A percentile compares a stretch with the other conserved stretches of the same genome.
phyloP scores from a whole-genome alignment of 2,329 filamentous ascomycete species.

The Helicocarpus griseus region DNA sequence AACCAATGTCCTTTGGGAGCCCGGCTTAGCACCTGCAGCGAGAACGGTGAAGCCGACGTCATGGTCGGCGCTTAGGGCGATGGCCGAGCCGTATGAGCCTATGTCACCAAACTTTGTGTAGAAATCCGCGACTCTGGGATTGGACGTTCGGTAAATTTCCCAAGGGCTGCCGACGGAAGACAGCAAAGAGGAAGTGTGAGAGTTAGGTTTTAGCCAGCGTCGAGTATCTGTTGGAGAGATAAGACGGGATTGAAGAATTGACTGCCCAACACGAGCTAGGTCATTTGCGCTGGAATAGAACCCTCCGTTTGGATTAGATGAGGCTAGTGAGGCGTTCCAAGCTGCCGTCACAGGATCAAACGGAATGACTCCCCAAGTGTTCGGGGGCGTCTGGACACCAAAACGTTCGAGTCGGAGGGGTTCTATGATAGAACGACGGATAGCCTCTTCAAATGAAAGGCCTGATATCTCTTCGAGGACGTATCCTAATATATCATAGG shows the following conservation, averaged over 20 bases:
- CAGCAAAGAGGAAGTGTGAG: slow-evolving; percentile 25
- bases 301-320: slow-evolving; percentile 18
- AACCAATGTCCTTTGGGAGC: slow-evolving; percentile 14
- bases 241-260: slow-evolving; percentile 30
- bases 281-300: slow-evolving; percentile 26
- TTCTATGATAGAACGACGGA: slow-evolving; percentile 23
- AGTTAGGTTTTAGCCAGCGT: slow-evolving; percentile 33
- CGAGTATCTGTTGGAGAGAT: slow-evolving; percentile 25
- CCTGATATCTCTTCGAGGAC: slow-evolving; percentile 27
- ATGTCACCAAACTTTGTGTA: slow-evolving; percentile 27
- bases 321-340: slow-evolving; percentile 25
- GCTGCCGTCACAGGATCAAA: slow-evolving; percentile 20
- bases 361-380: slow-evolving; percentile 28
- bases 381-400: slow-evolving; percentile 22
- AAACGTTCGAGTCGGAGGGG: slow-evolving; percentile 26
- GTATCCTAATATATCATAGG: slow-evolving; percentile 29
- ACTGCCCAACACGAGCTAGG: slow-evolving; percentile 27
- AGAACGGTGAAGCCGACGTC: slow-evolving; percentile 28
- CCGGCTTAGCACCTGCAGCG: slow-evolving; percentile 14
- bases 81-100: slow-evolving; percentile 25
- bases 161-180: slow-evolving; percentile 29
- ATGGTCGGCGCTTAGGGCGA: slow-evolving; percentile 27
- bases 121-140: slow-evolving; percentile 22
- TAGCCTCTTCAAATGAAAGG: slow-evolving; percentile 21
- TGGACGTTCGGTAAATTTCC: slow-evolving; percentile 26